These are phyloP conservation scores for Tillandsia leiboldiana DNA, from an alignment of 176 grass and related monocot genomes.

Conservation along the genomic window DNA sequence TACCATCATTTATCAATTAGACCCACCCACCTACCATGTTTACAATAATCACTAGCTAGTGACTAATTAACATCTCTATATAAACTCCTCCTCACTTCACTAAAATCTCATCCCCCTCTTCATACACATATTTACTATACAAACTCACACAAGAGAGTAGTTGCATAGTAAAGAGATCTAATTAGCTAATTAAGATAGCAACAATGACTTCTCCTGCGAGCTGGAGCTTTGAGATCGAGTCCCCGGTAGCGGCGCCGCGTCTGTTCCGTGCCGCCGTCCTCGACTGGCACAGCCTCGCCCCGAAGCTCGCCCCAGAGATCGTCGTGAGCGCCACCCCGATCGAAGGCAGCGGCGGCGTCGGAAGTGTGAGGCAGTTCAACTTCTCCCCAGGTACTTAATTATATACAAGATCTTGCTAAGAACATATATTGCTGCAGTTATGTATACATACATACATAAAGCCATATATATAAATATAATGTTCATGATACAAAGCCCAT, in stretches of 20 bases:
- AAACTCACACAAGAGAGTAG: neutral
- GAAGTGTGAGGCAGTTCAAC: conserved; percentile 74
- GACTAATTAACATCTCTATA: neutral
- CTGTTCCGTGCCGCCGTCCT: conserved; percentile 57
- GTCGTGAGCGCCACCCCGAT: conserved; percentile 40
- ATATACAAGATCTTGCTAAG: neutral
- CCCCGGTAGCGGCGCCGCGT: conserved; percentile 28
- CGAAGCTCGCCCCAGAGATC: conserved; percentile 45
- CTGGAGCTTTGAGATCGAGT: conserved; percentile 46
- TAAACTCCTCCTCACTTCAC: neutral
- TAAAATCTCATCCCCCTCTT: neutral
- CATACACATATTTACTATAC: neutral
- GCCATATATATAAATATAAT: too few relatives aligned
- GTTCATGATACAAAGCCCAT: neutral
- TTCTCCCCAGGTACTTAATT: conserved; percentile 55
- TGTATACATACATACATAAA: too few relatives aligned
- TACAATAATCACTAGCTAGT: neutral
- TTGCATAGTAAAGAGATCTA: neutral
- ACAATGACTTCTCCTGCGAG: neutral
- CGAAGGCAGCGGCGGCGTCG: conserved; percentile 29
- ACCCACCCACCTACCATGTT: neutral
- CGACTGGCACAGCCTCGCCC: conserved; percentile 71
- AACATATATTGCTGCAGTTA: too few relatives aligned
- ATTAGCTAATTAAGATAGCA: neutral
- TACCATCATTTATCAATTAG: neutral